phyloP scores from a whole-genome alignment of 2,329 filamentous ascomycete genomes.

The Spiromastix sp. region DNA sequence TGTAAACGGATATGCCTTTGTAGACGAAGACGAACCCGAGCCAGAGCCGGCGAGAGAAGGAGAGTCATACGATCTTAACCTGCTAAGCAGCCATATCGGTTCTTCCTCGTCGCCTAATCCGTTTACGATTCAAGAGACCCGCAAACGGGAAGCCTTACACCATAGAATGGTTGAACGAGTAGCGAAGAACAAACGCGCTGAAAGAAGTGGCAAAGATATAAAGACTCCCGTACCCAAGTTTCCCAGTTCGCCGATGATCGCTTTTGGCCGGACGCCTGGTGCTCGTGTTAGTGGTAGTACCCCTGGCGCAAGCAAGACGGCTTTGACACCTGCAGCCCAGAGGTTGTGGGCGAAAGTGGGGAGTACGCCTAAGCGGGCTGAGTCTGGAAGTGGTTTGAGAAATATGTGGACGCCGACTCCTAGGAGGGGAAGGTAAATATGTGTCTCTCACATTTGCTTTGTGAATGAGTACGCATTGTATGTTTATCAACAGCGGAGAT shows the following conservation, averaged over 20 bases:
- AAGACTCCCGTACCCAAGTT: conserved; percentile 37
- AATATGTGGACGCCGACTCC: conserved; percentile 33
- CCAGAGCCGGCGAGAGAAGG: conserved; percentile 41
- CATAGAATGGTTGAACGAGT: conserved; percentile 79
- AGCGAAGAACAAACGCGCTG: conserved; percentile 58
- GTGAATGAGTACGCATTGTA: too few relatives aligned
- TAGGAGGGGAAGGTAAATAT: conserved; percentile 16
- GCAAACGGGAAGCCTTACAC: conserved; percentile 69
- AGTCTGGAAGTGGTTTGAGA: conserved; percentile 11
- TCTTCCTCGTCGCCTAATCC: conserved; percentile 54
- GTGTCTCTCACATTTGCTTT: background rate
- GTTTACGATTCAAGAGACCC: conserved; percentile 66
- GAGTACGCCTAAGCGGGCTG: conserved; percentile 20
- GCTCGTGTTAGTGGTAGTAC: conserved; percentile 8
- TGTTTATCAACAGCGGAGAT: too few relatives aligned
- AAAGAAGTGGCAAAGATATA: conserved; percentile 49
- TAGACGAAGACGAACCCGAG: conserved; percentile 59
- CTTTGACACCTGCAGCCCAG: conserved; percentile 35
- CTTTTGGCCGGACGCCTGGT: conserved; percentile 19
- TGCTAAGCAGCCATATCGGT: conserved; percentile 19
- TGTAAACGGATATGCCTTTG: conserved; percentile 89
- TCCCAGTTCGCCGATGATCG: conserved; percentile 29
- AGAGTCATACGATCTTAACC: conserved; percentile 21
- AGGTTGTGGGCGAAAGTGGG: conserved; percentile 31
- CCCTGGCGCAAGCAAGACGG: conserved; percentile 15